Percentiles rank a stretch among this genome's conserved stretches.
phyloP scores from a whole-genome alignment of 306 rosid species.

The Amphicarpaea edgeworthii region DNA sequence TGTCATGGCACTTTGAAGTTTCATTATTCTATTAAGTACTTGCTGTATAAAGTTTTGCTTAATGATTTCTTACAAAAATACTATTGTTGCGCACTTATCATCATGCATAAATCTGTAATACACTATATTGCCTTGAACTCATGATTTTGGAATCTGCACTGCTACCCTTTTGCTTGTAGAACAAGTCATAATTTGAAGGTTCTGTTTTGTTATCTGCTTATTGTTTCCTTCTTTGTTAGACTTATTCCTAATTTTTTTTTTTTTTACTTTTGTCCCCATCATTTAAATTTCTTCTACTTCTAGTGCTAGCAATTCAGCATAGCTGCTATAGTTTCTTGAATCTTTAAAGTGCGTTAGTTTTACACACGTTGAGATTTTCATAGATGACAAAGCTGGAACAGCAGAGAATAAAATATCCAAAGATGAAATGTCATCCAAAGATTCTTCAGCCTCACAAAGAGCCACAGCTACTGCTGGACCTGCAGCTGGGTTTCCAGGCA shows the following conservation, averaged over 20 bases:
- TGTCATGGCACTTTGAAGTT: slow-evolving; percentile 24
- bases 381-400: slow-evolving; percentile 68
- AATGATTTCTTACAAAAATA: background rate
- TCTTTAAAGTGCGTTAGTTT: slow-evolving; percentile 37
- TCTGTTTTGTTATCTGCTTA: slow-evolving; percentile 15
- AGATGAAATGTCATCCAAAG: slow-evolving; percentile 67
- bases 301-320: slow-evolving; percentile 4
- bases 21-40: background rate
- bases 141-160: background rate
- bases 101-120: background rate
- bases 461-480: slow-evolving; percentile 53
- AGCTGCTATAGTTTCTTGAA: slow-evolving; percentile 18
- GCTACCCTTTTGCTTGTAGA: background rate
- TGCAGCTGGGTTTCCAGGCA: slow-evolving; percentile 64
- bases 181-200: background rate
- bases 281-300: background rate
- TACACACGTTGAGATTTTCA: slow-evolving; percentile 41
- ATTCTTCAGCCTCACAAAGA: slow-evolving; percentile 51
- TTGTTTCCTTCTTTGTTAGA: slow-evolving; percentile 6
- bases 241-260: slow-evolving; percentile 1
- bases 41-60: slow-evolving; percentile 8
- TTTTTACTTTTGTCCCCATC: background rate
- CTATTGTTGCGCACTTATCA: background rate
- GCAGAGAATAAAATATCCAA: slow-evolving; percentile 61
- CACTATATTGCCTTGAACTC: background rate